A percentile compares a stretch with the other conserved stretches of the same genome.
These are phyloP conservation scores for Cymbopogon citratus DNA, from an alignment of 176 grass and related monocot genomes.

Conservation along the genomic window DNA sequence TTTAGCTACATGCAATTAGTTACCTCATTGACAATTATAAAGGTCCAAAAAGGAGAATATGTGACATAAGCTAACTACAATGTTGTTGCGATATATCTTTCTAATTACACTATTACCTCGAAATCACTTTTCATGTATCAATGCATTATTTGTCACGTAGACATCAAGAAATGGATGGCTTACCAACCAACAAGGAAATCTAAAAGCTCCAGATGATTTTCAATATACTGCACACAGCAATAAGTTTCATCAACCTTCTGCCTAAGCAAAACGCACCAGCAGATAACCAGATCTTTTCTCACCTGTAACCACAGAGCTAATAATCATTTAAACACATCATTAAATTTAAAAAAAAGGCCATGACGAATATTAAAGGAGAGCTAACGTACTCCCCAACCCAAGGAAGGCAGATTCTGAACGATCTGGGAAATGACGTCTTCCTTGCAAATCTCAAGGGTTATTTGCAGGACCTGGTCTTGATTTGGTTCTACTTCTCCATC, in stretches of 20 bases:
- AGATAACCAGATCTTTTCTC: conserved; percentile 87
- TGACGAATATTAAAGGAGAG: neutral
- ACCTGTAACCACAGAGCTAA: conserved; percentile 47
- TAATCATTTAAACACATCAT: neutral
- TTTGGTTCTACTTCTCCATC: conserved; percentile 94
- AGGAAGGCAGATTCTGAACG: conserved; percentile 82
- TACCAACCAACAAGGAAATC: conserved; percentile 99
- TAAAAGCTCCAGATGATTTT: conserved; percentile 87
- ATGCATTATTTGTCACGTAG: neutral
- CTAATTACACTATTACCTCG: neutral
- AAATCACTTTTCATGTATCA: neutral
- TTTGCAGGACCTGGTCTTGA: conserved; percentile 71
- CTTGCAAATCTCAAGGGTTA: conserved; percentile 90
- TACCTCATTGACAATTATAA: neutral
- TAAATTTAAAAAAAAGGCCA: neutral
- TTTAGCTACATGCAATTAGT: conserved; percentile 8
- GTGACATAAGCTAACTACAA: neutral
- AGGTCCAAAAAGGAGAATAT: conserved; percentile 24
- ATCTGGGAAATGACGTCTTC: conserved; percentile 73
- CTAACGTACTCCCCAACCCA: conserved; percentile 83
- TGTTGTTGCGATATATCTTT: conserved; percentile 6
- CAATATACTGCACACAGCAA: conserved; percentile 86
- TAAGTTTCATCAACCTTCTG: conserved; percentile 66
- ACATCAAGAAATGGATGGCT: conserved; percentile 27
- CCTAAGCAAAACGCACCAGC: conserved; percentile 89